Base-by-base conservation (phyloP, 2,329 filamentous ascomycete genomes). In the Claviceps humidiphila region DNA sequence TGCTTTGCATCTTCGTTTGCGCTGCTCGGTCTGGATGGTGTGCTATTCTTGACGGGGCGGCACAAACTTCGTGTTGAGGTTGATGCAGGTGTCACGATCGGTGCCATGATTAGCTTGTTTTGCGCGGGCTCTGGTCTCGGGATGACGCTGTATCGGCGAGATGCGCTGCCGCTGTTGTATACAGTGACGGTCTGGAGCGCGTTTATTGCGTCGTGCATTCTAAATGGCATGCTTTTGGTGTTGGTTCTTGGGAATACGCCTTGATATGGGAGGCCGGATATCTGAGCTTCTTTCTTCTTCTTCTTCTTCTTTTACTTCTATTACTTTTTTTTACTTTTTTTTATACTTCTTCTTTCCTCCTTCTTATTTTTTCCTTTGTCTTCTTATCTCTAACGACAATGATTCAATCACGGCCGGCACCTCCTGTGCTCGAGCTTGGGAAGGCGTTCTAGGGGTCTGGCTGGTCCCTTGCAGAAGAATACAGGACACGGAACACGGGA, bases 21-120 rank as follows among this genome's bases (percentile, higher is more conserved):
- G 6, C 74, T 91, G 8, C 74, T 89, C 39, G 64, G 76, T 47
- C 75, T 91, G 37, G 78, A 85, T 0, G 74, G 74, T 40, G 72
- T 85, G 9, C 75, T 93, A 40, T 79, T 86, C 37, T 68, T 73
- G 14, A 87, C 87, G 1, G 86, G 85, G 8, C 75, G 78, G 47
- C 82, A 81, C 62, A 84, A 78, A 63, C 73, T 84, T 57, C 74
- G 77, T 4, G 73, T 81, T n/a, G 81, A 87, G 64, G 87, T 91
- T 3, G 85, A 90, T 59, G 79, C 78, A 0, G 86, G 82, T 8
- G 84, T 87, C 2, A 74, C 86, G 1, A 72, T 87, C 42, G 86
- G 85, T 9, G 81, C 85, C 16, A 74, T 86, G 37, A 73, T 78
- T 34, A 86, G 82, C 56, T 64, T 89, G 42, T 74, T 81, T 54